Percentiles rank a stretch among this genome's conserved stretches.
phyloP scores from a whole-genome alignment of 176 grass and related monocot species.

The Ananas comosus region DNA sequence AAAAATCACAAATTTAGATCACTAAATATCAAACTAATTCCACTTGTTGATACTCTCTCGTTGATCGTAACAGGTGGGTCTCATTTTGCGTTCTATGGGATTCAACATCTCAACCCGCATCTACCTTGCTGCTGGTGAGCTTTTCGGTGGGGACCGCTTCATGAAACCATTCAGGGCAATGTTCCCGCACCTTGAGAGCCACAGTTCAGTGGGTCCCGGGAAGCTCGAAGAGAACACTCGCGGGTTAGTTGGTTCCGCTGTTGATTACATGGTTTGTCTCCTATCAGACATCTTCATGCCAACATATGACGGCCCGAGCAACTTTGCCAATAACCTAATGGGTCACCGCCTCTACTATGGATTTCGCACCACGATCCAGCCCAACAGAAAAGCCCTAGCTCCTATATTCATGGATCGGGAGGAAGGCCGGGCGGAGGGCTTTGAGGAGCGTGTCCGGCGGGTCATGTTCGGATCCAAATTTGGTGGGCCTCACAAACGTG shows the following conservation, averaged over 20 bases:
- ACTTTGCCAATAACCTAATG: constrained; percentile 98
- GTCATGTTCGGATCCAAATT: constrained; percentile 74
- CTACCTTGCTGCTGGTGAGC: constrained; percentile 85
- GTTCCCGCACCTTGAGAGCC: constrained; percentile 71
- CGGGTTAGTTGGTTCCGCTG: constrained; percentile 69
- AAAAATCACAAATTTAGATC: not conserved
- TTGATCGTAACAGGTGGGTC: constrained; percentile 54
- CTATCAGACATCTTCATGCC: constrained; percentile 92
- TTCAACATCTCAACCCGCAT: constrained; percentile 78
- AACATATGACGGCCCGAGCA: constrained; percentile 89
- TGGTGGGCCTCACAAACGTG: constrained; percentile 64
- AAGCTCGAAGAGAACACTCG: constrained; percentile 64
- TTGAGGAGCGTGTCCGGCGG: constrained; percentile 58
- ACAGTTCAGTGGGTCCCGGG: constrained; percentile 55
- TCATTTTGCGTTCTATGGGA: constrained; percentile 60
- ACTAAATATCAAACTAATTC: not conserved
- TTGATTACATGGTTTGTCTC: constrained; percentile 98
- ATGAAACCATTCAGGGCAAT: constrained; percentile 76
- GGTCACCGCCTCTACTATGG: constrained; percentile 90
- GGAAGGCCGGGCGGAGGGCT: constrained; percentile 50
- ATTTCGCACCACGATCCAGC: constrained; percentile 76
- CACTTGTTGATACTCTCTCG: not conserved
- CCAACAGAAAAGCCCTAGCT: constrained; percentile 78
- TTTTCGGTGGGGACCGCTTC: constrained; percentile 84
- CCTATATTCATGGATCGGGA: constrained; percentile 77